Evolutionary conservation across 176 grass and related monocot genomes (phyloP), one percentile per base, ranked within the genome.

Genomic region (Aegilops tauschii): DNA sequence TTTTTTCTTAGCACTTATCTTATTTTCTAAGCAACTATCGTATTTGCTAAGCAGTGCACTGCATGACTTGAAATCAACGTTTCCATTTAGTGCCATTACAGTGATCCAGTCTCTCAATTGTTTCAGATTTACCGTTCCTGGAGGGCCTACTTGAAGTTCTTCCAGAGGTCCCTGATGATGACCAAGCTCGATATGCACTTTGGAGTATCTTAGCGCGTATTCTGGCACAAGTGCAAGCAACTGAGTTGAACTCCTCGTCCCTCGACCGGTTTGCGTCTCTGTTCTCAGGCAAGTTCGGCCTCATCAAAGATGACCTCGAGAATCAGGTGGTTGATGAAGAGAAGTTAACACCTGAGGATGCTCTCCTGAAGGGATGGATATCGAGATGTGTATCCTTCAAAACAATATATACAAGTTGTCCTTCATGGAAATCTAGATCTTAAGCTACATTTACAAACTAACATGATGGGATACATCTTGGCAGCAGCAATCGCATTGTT

Each of bases 351-450:
- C 28, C 80, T 47, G 80, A 90, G 27, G 88, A 86, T 47, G 78
- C 59, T 81, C 80, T 84, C 76, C 65, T 82, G 86, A 89, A 87
- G 74, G 77, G 84, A 71, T 94, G 69, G 12, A 14, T 85, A 58
- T 69, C 76, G 4, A 50, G 76, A 85, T 92, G 87, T 86, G 97
- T 96, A 98, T 98, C 97, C 94, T 94, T 89, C 34, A 42, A 21
- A 72, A 66, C 13, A 42, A 58, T 82, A 42, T 86, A 42, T 78
- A 52, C 14, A 56, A 78, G 63, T 13, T 21, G 17, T 6, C 52
- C 69, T 75, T 81, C 31, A 45, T 61, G 8, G 54, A 82, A 23
- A 74, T 80, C 11, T 69, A 65, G 16, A 83, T 56, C 39, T 84
- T 71, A 76, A 64, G 83, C 72, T 65, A 34, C 80, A 84, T 56